These are phyloP conservation scores for Euphrasia arctica DNA, from an alignment of 305 asterid genomes.

Conservation along the genomic window DNA sequence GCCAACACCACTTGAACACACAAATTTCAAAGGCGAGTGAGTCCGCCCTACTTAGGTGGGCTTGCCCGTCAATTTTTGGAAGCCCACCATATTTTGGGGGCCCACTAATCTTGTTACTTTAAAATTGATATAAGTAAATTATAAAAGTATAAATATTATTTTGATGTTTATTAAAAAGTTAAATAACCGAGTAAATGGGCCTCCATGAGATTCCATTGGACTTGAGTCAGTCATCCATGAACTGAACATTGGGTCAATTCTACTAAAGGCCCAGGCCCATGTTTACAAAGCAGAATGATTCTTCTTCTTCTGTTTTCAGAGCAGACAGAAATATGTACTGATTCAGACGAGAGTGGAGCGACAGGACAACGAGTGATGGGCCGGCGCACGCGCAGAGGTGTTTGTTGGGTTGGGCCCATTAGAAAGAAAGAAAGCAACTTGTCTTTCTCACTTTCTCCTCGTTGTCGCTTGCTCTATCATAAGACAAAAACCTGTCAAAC, in stretches of 20 bases:
- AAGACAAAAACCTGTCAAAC: slow-evolving; percentile 1
- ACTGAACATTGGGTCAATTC: no score
- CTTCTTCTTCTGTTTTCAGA: neutral
- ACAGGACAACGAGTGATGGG: slow-evolving; percentile 29
- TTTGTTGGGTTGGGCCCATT: slow-evolving; percentile 32
- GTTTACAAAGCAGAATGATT: neutral
- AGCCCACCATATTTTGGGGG: slow-evolving; percentile 37
- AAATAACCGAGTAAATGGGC: no score
- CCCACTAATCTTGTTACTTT: slow-evolving; percentile 4
- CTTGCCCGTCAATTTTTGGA: slow-evolving; percentile 85
- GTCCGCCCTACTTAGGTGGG: slow-evolving; percentile 55
- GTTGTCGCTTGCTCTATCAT: slow-evolving; percentile 7
- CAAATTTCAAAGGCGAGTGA: slow-evolving; percentile 43
- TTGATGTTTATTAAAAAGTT: no score
- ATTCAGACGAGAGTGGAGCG: neutral
- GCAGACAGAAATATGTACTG: no score
- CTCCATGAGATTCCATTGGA: no score
- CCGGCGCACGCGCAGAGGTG: slow-evolving; percentile 27
- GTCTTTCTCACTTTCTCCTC: slow-evolving; percentile 30
- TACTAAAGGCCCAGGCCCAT: neutral
- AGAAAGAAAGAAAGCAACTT: slow-evolving; percentile 10
- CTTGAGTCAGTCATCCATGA: no score
- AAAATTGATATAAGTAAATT: no score
- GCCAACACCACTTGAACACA: slow-evolving; percentile 83
- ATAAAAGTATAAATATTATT: no score